Evolutionary conservation across 768 basidiomycete genomes (phyloP), one percentile per base, ranked within the genome.

Genomic region (Rubroboletus pulcherrimus): DNA sequence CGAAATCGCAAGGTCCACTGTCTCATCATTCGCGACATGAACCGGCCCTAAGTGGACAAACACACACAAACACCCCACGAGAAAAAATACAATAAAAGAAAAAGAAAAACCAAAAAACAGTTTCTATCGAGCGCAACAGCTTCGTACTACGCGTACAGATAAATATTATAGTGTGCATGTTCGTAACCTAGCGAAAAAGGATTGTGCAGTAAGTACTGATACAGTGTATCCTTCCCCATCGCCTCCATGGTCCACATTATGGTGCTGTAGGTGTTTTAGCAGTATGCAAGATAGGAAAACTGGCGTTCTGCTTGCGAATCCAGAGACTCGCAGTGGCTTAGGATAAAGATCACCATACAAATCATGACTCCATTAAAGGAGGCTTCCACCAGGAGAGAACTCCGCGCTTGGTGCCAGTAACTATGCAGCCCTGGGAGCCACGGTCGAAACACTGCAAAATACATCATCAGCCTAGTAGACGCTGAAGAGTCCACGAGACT

Each of bases 361-460:
- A 71, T 71, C 56, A 65, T 62, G 67, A 66, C 21, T 66, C 65
- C 51, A 29, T 56, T 14, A 63, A 34, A 34, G 73, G 69, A 10
- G 69, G 70, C 51, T 59, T 74, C 83, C 83, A 86, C 85, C 85
- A 86, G 24, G 74, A 75, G 40, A 86, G 65, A 34, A 74, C 69
- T 1, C 85, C 85, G 17, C 74, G 64, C 61, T 75, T 79, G 29
- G 85, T 85, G 10, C 83, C 84, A 14, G 81, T 84, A 11, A 86
- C 66, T 46, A 86, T 74, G 59, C 75, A 76, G 19, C 60, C 59
- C 46, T 63, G 61, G 3, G 62, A 39, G 19, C 70, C 64, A 11
- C 79, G 79, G 64, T 83, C 80, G 66, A 77, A 81, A 49, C 75
- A 74, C 84, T 70, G 61, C 30, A 52, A 56, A 55, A 47, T 5